Evolutionary conservation across 176 grass and related monocot species (phyloP).

Genomic region (Oryza punctata): DNA sequence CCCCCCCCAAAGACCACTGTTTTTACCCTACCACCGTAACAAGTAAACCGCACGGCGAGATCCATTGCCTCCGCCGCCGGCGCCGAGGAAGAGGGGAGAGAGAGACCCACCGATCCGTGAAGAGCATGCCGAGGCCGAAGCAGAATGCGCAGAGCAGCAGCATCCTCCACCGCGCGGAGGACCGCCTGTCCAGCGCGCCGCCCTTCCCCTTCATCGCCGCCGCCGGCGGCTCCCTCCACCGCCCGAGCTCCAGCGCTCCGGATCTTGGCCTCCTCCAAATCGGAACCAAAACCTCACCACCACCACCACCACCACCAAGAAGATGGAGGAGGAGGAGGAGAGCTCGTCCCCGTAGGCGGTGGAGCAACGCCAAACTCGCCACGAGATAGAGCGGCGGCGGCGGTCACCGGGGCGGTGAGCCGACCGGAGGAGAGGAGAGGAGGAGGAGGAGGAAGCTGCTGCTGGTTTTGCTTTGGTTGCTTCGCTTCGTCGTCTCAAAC

Average conservation of each 20-base stretch:
- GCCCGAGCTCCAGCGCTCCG: not conserved
- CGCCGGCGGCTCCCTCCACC: not conserved
- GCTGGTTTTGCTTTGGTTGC: constrained; percentile 6
- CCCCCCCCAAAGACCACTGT: not conserved
- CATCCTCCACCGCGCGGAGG: constrained; percentile 67
- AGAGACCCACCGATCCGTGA: constrained; percentile 67
- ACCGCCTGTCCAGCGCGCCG: constrained; percentile 48
- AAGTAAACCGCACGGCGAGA: constrained; percentile 19
- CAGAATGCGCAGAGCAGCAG: constrained; percentile 64
- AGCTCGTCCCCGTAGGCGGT: too few species aligned
- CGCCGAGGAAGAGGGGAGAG: not conserved
- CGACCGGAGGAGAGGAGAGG: not conserved
- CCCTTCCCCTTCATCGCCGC: constrained; percentile 59
- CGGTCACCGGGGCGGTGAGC: constrained; percentile 25
- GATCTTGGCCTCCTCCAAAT: constrained; percentile 33
- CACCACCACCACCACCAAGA: too few species aligned
- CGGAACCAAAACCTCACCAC: not conserved
- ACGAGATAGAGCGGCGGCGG: constrained; percentile 25
- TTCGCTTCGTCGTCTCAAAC: constrained; percentile 1
- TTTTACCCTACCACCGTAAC: not conserved
- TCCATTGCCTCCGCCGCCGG: not conserved
- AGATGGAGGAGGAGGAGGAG: too few species aligned
- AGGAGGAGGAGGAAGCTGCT: not conserved
- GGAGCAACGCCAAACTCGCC: too few species aligned
- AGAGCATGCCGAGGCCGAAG: constrained; percentile 87